Conservation (phyloP, 83 land plant species). For the Picea abies region DNA sequence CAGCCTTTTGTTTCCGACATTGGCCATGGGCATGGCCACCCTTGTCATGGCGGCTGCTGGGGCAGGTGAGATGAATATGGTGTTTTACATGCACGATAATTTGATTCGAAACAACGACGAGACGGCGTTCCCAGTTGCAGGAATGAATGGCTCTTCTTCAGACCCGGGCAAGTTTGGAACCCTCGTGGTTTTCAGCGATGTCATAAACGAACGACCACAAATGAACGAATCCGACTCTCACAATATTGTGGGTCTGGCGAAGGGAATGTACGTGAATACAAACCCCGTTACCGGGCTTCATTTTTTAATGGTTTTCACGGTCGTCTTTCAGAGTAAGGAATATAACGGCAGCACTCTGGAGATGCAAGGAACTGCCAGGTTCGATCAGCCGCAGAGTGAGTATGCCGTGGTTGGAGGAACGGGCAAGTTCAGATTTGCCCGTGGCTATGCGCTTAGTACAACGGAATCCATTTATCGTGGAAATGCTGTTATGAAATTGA, state of each 20-base stretch:
- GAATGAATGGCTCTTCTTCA: background rate
- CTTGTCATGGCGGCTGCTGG: too few relatives aligned
- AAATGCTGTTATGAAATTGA: too few relatives aligned
- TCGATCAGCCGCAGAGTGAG: constrained; percentile 5
- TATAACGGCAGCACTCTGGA: constrained; percentile 32
- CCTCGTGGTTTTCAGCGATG: background rate
- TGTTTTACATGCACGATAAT: background rate
- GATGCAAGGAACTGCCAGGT: constrained; percentile 21
- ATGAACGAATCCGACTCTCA: background rate
- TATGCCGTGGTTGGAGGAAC: constrained; percentile 29
- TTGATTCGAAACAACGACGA: background rate
- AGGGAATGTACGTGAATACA: background rate
- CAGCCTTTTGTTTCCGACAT: too few relatives aligned
- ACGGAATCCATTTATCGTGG: background rate
- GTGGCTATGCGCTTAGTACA: constrained; percentile 14
- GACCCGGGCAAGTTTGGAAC: background rate
- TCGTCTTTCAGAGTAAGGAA: constrained; percentile 13
- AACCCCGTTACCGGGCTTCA: background rate
- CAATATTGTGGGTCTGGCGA: background rate
- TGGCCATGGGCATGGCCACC: too few relatives aligned
- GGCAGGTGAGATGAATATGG: background rate
- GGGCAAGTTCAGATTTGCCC: constrained; percentile 4
- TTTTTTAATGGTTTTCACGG: constrained; percentile 5
- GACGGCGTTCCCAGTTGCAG: background rate
- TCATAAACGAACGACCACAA: background rate